Percentiles rank a stretch among this genome's conserved stretches.
Evolutionary conservation across 2,329 filamentous ascomycete genomes (phyloP).

Genomic region (Periconia macrospinosa): DNA sequence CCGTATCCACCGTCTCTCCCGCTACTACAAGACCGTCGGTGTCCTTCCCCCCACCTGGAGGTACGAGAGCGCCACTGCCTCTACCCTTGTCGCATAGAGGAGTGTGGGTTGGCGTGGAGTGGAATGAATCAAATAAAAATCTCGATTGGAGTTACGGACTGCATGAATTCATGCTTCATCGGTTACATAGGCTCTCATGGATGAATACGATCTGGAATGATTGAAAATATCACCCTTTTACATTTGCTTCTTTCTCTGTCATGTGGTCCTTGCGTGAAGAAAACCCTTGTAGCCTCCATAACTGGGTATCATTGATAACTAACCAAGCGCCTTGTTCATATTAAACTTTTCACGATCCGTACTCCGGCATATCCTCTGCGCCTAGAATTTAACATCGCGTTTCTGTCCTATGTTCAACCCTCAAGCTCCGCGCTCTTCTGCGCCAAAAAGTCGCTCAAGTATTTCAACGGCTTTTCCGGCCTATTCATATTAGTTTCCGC

Average conservation of each 20-base stretch:
- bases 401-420: conserved; percentile 23
- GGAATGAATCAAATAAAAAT: conserved; percentile 26
- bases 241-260: conserved; percentile 8
- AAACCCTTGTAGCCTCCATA: background rate
- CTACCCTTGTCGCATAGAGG: conserved; percentile 45
- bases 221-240: conserved; percentile 37
- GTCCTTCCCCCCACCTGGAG: conserved; percentile 90
- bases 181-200: conserved; percentile 29
- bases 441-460: conserved; percentile 51
- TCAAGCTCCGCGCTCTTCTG: conserved; percentile 53
- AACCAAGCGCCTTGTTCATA: background rate
- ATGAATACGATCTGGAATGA: conserved; percentile 41
- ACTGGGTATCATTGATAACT: background rate
- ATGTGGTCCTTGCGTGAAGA: background rate
- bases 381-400: background rate
- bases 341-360: background rate
- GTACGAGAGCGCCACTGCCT: conserved; percentile 96
- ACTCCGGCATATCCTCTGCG: background rate
- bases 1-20: conserved; percentile 98
- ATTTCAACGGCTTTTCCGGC: conserved; percentile 55
- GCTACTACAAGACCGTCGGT: conserved; percentile 98
- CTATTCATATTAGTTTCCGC: conserved; percentile 11
- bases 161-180: conserved; percentile 33
- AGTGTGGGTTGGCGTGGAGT: conserved; percentile 32
- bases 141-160: conserved; percentile 38